phyloP scores from a whole-genome alignment of 768 basidiomycete species.

The Phylloporus arenicola region DNA sequence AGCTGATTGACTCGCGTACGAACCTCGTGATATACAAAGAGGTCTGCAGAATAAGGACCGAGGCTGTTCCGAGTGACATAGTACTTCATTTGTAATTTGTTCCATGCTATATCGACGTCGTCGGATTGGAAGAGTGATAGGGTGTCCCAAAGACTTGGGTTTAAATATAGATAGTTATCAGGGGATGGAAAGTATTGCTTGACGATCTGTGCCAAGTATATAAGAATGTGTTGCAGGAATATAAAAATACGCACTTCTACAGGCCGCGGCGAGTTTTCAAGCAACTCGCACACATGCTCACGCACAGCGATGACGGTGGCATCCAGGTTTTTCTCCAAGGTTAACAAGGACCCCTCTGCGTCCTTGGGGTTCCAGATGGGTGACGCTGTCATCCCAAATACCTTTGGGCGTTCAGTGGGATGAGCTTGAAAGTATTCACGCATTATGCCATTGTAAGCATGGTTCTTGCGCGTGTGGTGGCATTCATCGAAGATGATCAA shows the following conservation, averaged over 20 bases:
- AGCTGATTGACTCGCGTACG: constrained; percentile 43
- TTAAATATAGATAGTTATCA: constrained; percentile 49
- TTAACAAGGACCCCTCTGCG: constrained; percentile 53
- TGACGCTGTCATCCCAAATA: constrained; percentile 93
- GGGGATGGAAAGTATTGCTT: constrained; percentile 52
- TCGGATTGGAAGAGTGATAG: constrained; percentile 37
- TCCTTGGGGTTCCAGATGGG: constrained; percentile 80
- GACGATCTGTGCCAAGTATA: constrained; percentile 40
- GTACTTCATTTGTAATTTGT: constrained; percentile 59
- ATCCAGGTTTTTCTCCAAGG: constrained; percentile 66
- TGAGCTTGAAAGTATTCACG: constrained; percentile 48
- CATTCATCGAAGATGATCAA: constrained; percentile 55
- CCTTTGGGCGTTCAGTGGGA: constrained; percentile 52
- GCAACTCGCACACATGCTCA: constrained; percentile 61
- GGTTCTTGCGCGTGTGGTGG: constrained; percentile 52
- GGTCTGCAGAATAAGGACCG: constrained; percentile 70
- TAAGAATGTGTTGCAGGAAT: not conserved
- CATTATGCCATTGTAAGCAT: constrained; percentile 57
- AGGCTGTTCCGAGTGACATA: constrained; percentile 54
- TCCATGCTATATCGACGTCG: constrained; percentile 47
- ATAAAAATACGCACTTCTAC: constrained; percentile 45
- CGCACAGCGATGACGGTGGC: constrained; percentile 72
- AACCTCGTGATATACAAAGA: constrained; percentile 62
- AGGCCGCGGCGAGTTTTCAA: constrained; percentile 56
- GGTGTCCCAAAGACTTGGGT: constrained; percentile 49